These are phyloP conservation scores for Tilletia setariae DNA, from an alignment of 1,284 basidiomycete genomes.

Conservation along the genomic window DNA sequence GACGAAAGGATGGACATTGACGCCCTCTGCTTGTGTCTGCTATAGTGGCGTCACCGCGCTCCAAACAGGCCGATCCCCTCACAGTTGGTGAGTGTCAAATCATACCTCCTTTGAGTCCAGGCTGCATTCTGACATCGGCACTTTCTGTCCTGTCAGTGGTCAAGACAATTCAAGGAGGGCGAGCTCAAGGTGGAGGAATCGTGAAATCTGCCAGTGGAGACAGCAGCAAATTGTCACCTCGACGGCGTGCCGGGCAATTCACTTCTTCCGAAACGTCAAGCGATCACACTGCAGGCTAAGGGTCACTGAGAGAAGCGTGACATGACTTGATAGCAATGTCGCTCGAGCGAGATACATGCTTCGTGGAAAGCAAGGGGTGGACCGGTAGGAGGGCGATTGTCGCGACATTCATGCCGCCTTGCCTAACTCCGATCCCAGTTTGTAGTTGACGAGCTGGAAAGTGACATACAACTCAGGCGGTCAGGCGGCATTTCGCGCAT, in stretches of 20 bases:
- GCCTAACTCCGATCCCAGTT: constrained; percentile 6
- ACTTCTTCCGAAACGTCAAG: neutral
- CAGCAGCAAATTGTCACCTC: too few relatives aligned
- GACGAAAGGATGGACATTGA: neutral
- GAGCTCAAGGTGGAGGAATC: constrained; percentile 49
- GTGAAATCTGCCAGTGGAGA: constrained; percentile 16
- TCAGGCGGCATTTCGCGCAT: neutral
- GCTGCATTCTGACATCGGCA: neutral
- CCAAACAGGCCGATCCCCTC: constrained; percentile 48
- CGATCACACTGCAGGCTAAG: too few relatives aligned
- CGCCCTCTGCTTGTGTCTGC: neutral
- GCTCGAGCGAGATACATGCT: too few relatives aligned
- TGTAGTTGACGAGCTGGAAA: constrained; percentile 16
- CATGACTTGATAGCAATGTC: too few relatives aligned
- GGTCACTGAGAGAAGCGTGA: too few relatives aligned
- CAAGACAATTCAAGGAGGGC: constrained; percentile 51
- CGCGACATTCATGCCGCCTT: neutral
- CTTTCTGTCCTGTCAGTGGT: constrained; percentile 36
- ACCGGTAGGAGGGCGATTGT: neutral
- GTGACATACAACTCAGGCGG: neutral
- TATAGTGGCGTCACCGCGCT: constrained; percentile 48
- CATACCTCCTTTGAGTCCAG: neutral
- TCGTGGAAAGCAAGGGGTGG: neutral
- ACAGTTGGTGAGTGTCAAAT: constrained; percentile 34
- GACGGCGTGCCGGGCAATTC: neutral